Conservation (phyloP, 2,329 filamentous ascomycete genomes). For the Apiospora aurea region DNA sequence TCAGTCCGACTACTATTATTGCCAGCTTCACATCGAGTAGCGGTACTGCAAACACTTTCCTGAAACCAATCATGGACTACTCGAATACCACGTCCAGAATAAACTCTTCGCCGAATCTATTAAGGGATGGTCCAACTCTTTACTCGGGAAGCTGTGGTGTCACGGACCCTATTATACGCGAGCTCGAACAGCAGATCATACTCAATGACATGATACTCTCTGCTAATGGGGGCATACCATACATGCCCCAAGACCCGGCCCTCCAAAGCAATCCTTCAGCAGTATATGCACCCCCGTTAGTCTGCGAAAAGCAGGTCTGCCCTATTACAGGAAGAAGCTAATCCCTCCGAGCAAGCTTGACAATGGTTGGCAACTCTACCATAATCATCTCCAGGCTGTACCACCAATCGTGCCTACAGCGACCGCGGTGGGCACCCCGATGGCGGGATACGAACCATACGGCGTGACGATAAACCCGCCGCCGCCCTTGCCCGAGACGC, state of each 20-base stretch:
- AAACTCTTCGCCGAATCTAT: neutral
- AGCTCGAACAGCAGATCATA: constrained; percentile 16
- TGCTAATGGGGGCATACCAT: neutral
- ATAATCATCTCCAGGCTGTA: neutral
- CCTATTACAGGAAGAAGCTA: neutral
- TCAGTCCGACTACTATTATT: too few relatives aligned
- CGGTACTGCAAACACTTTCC: too few relatives aligned
- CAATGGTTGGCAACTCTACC: neutral
- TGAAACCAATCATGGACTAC: too few relatives aligned
- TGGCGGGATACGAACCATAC: neutral
- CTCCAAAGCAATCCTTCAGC: neutral
- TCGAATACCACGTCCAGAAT: neutral
- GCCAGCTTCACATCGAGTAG: too few relatives aligned
- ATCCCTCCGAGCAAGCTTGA: neutral
- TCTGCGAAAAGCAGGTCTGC: neutral
- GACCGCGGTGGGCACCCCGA: neutral
- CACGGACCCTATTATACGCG: neutral
- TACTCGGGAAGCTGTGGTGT: neutral
- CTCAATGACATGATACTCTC: neutral
- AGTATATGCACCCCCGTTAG: neutral
- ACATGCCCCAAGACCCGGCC: neutral
- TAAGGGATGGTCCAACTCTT: neutral
- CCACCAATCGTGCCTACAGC: neutral
- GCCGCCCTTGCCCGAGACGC: neutral
- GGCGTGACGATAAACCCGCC: neutral